A percentile compares a stretch with the other conserved stretches of the same genome.
Evolutionary conservation across 495 filamentous ascomycete genomes (phyloP).

Genomic region (Xylaria longipes): DNA sequence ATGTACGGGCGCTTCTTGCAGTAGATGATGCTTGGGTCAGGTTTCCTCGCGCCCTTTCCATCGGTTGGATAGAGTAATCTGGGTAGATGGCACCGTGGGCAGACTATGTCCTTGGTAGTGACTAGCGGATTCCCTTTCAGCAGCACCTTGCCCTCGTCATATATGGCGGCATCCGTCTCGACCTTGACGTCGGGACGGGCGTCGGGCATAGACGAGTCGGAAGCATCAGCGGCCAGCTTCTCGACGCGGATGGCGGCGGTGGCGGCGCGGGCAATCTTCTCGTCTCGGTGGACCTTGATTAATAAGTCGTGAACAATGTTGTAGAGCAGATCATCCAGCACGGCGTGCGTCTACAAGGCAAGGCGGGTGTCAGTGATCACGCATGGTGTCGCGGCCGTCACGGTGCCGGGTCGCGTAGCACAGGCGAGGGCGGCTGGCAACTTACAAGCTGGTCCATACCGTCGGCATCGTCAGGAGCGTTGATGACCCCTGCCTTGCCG

Average conservation of each 20-base stretch:
- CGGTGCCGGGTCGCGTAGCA: conserved; percentile 20
- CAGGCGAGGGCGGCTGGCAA: conserved; percentile 24
- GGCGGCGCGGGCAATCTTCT: conserved; percentile 73
- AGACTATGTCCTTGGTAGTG: conserved; percentile 73
- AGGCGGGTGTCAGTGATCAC: conserved; percentile 28
- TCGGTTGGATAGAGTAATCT: conserved; percentile 68
- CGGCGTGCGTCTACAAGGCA: conserved; percentile 52
- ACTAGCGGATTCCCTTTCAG: conserved; percentile 79
- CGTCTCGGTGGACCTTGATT: conserved; percentile 73
- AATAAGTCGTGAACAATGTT: conserved; percentile 76
- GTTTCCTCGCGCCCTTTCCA: conserved; percentile 64
- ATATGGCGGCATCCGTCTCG: conserved; percentile 74
- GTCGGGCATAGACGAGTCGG: conserved; percentile 50
- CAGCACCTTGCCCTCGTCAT: conserved; percentile 72
- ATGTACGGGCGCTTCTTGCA: conserved; percentile 80
- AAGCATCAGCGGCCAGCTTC: conserved; percentile 66
- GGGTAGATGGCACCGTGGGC: conserved; percentile 69
- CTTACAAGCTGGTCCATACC: conserved; percentile 56
- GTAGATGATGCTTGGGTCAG: conserved; percentile 70
- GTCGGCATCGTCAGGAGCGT: conserved; percentile 48
- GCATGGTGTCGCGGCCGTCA: conserved; percentile 20
- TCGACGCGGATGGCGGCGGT: conserved; percentile 76
- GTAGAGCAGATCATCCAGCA: conserved; percentile 72
- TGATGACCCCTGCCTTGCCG: conserved; percentile 58
- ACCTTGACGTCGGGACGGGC: conserved; percentile 58